Percentiles rank a stretch among this genome's conserved stretches.
phyloP scores from a whole-genome alignment of 2,329 filamentous ascomycete species.

The Xylariaceae sp. region DNA sequence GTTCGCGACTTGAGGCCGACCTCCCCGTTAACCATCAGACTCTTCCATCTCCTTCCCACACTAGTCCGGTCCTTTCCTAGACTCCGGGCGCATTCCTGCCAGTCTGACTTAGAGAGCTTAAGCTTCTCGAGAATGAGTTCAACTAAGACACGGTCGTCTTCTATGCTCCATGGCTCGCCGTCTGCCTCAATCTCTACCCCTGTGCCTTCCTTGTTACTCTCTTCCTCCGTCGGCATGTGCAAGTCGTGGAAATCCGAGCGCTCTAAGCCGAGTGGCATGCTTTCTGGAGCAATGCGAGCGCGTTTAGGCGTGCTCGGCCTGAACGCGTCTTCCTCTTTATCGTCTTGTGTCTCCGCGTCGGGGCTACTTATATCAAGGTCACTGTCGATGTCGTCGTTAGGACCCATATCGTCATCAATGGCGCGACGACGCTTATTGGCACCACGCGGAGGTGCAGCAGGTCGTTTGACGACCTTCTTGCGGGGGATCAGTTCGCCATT shows the following conservation, averaged over 20 bases:
- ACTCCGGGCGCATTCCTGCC: slow-evolving; percentile 70
- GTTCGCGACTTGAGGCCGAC: slow-evolving; percentile 61
- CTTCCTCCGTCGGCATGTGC: slow-evolving; percentile 42
- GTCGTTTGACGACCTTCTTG: slow-evolving; percentile 60
- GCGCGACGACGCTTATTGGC: slow-evolving; percentile 60
- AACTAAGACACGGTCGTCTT: slow-evolving; percentile 70
- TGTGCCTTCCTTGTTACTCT: slow-evolving; percentile 41
- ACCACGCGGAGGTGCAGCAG: slow-evolving; percentile 49
- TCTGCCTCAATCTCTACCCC: slow-evolving; percentile 53
- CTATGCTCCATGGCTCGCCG: slow-evolving; percentile 61
- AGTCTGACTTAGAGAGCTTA: slow-evolving; percentile 67
- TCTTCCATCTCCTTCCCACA: slow-evolving; percentile 67
- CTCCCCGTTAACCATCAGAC: slow-evolving; percentile 63
- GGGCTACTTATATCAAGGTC: slow-evolving; percentile 43
- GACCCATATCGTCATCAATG: slow-evolving; percentile 53
- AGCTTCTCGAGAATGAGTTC: slow-evolving; percentile 72
- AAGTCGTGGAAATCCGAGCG: slow-evolving; percentile 63
- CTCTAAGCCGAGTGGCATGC: slow-evolving; percentile 64
- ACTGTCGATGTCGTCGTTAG: slow-evolving; percentile 46
- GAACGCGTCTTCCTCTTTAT: slow-evolving; percentile 30
- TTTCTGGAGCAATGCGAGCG: slow-evolving; percentile 63
- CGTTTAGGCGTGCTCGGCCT: slow-evolving; percentile 64
- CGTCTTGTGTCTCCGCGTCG: slow-evolving; percentile 32
- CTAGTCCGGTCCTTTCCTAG: slow-evolving; percentile 65
- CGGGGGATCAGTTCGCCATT: slow-evolving; percentile 42